Conservation (phyloP, 169 alveolate species). For the Prorocentrum cordatum region DNA sequence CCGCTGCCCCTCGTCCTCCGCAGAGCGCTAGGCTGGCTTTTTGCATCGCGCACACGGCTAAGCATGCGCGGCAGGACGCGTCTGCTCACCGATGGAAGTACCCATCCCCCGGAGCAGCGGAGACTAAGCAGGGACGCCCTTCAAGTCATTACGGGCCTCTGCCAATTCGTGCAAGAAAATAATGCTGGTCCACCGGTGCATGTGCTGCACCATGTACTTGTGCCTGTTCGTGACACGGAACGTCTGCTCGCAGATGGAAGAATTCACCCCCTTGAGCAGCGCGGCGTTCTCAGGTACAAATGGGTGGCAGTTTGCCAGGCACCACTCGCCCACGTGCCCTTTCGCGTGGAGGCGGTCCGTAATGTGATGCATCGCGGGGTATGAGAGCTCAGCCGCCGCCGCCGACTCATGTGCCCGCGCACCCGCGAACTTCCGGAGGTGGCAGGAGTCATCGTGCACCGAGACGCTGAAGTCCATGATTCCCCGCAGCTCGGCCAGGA, state of each 20-base stretch:
- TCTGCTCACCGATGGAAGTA: no score
- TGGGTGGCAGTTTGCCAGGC: background rate
- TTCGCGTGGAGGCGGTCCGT: background rate
- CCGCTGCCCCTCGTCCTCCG: no score
- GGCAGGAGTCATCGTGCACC: conserved; percentile 15
- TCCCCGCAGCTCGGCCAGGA: background rate
- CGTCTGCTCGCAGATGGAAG: background rate
- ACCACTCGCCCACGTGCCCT: background rate
- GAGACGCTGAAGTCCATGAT: background rate
- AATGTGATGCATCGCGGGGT: background rate
- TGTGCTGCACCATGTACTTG: background rate
- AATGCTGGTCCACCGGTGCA: background rate
- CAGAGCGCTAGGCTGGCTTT: no score
- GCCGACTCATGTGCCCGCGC: background rate
- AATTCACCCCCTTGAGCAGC: background rate
- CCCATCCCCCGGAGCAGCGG: no score
- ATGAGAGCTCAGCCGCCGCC: background rate
- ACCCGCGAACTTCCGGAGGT: background rate
- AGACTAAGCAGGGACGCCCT: no score
- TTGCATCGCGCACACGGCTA: no score
- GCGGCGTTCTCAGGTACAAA: background rate
- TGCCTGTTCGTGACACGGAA: background rate
- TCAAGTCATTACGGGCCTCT: no score
- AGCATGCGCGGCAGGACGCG: no score
- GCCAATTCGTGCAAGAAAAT: no score